Percentiles rank a stretch among this genome's conserved stretches.
Evolutionary conservation across 306 rosid genomes (phyloP).

Genomic region (Cercis canadensis): DNA sequence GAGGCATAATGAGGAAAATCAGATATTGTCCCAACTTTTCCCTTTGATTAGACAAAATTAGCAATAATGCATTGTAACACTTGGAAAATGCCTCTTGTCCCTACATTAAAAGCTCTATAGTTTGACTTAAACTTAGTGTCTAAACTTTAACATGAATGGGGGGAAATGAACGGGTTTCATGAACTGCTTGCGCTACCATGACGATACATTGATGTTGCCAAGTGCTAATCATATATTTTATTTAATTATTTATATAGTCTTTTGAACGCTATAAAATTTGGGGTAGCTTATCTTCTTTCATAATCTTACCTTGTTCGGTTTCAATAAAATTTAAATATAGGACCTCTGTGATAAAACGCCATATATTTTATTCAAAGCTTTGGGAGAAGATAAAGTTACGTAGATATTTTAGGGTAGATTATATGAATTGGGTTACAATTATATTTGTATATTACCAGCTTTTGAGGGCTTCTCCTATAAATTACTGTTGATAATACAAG

Average conservation of each 20-base stretch:
- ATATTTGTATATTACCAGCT: not conserved
- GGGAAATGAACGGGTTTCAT: not conserved
- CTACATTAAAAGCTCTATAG: conserved; percentile 24
- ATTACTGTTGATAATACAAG: too few relatives aligned
- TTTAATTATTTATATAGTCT: too few relatives aligned
- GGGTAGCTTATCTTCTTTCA: too few relatives aligned
- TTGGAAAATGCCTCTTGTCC: conserved; percentile 42
- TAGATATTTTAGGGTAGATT: conserved; percentile 5
- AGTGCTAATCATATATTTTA: not conserved
- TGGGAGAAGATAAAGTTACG: conserved; percentile 26
- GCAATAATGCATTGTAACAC: conserved; percentile 42
- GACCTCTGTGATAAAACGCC: too few relatives aligned
- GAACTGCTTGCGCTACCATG: conserved; percentile 37
- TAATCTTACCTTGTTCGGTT: too few relatives aligned
- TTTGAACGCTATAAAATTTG: too few relatives aligned
- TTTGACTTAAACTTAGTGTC: conserved; percentile 28
- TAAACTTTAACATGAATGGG: not conserved
- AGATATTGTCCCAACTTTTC: conserved; percentile 38
- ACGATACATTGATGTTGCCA: conserved; percentile 46
- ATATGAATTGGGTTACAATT: conserved; percentile 31
- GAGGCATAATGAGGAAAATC: conserved; percentile 21
- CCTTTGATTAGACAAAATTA: conserved; percentile 56
- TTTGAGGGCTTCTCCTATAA: not conserved
- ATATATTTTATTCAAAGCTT: not conserved
- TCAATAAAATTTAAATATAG: too few relatives aligned